Evolutionary conservation across 768 basidiomycete species (phyloP), one percentile per base, ranked within the genome.

Genomic region (Amanita jacksonii): DNA sequence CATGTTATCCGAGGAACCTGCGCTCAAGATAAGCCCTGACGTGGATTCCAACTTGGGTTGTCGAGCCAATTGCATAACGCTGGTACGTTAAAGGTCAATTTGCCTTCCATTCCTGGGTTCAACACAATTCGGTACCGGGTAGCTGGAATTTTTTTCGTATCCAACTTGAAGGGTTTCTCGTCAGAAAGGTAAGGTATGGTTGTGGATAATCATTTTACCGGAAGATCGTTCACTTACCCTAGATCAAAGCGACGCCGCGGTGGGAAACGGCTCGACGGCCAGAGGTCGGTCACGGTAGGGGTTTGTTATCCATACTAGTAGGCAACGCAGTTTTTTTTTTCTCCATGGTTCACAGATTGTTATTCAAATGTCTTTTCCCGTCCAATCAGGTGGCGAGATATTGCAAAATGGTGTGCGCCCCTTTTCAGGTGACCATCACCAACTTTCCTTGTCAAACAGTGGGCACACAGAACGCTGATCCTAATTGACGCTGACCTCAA

Each of bases 221-320:
- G 15, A 32, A 20, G 20, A 28, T 36, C 25, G 33, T 42, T 41
- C 42, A 28, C 35, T 28, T 24, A 25, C 23, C 33, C 23, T 32
- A 93, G 91, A 87, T 93, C 48, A 56, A 62, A 31, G 85, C 85
- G 51, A 75, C 80, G 2, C 83, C 89, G n/a, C 77, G 76, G 52
- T 79, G 93, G 90, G 90, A 91, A 81, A 58, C 74, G 69, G 9
- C 66, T 88, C 8, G 66, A 73, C 3, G 84, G 84, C 51, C 72
- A 87, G 46, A 71, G 88, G 77, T 79, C n/a, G n/a, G n/a, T n/a
- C n/a, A n/a, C n/a, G n/a, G n/a, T n/a, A n/a, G n/a, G n/a, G n/a
- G n/a, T n/a, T n/a, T n/a, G n/a, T n/a, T n/a, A n/a, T n/a, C n/a
- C n/a, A n/a, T n/a, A n/a, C n/a, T n/a, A n/a, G n/a, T n/a, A n/a